A percentile compares a stretch with the other conserved stretches of the same genome.
Conservation (phyloP, 306 rosid species). For the Casuarina equisetifolia region DNA sequence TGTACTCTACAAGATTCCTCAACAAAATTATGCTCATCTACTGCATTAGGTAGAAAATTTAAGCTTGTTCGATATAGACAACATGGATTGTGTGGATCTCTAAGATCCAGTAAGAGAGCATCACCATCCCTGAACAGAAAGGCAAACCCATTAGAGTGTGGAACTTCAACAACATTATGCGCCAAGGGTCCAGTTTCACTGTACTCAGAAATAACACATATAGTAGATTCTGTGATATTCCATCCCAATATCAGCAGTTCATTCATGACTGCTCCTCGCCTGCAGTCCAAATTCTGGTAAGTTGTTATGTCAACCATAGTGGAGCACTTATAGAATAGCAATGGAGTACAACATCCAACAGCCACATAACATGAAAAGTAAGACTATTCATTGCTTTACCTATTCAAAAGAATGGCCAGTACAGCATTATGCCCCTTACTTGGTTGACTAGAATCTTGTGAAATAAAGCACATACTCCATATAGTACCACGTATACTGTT, state of each 20-base stretch:
- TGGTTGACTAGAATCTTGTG: conserved; percentile 53
- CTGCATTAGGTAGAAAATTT: conserved; percentile 53
- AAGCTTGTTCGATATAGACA: conserved; percentile 68
- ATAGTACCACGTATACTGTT: conserved; percentile 63
- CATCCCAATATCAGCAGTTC: conserved; percentile 78
- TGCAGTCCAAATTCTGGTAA: conserved; percentile 32
- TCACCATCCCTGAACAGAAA: conserved; percentile 85
- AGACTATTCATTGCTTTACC: conserved; percentile 43
- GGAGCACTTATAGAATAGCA: conserved; percentile 20
- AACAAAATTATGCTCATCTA: conserved; percentile 66
- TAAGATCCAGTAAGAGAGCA: conserved; percentile 83
- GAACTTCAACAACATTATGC: conserved; percentile 76
- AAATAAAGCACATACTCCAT: conserved; percentile 96
- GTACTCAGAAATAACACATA: conserved; percentile 58
- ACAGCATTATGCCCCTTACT: conserved; percentile 70
- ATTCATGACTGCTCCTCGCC: conserved; percentile 59
- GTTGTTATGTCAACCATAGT: conserved; percentile 20
- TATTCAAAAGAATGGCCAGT: conserved; percentile 78
- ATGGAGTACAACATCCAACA: conserved; percentile 28
- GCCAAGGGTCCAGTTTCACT: conserved; percentile 79
- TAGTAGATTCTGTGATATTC: conserved; percentile 56
- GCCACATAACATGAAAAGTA: conserved; percentile 21
- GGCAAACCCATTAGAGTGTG: conserved; percentile 74
- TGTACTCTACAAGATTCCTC: conserved; percentile 77
- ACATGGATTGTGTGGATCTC: conserved; percentile 62